Evolutionary conservation across 1,139 yeast species (phyloP), one percentile per base, ranked within the genome.

Genomic region (Candida tropicalis): DNA sequence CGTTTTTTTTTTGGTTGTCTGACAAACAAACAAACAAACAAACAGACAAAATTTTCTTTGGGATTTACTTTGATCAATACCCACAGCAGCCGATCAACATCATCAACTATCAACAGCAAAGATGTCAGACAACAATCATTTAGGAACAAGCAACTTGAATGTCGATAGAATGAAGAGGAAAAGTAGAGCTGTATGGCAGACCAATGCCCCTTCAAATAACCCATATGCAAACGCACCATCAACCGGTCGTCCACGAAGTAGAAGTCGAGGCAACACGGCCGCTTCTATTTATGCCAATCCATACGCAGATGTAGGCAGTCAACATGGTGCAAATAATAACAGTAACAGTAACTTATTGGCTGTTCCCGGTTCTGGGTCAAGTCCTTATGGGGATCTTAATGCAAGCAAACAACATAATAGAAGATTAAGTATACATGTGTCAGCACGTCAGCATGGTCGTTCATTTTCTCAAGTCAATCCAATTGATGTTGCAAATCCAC

Each of bases 141-240:
- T 31, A 31, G 24, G 24, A 12, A 11, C 16, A 31, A 13, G 12
- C 5, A 9, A 31, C 5, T 31, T 31, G 16, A 11, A 31, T 5
- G 15, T 18, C 12, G 12, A 31, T 12, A 31, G 35, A 18, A 31
- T 18, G 24, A 31, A 15, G 9, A 61, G 78, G 20, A 71, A 73
- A 54, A 71, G 77, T 53, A 62, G 67, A 46, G 77, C 79, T 1
- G 75, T 77, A 8, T 73, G 79, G 79, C 72, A 63, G 54, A 53
- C 51, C 32, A 44, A 53, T 18, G 52, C 45, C 23, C 41, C 42
- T 22, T 29, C 52, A 44, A 68, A 45, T 17, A 49, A 70, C 46
- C 76, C 76, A 1, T 70, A 71, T 46, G 72, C 74, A 40, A 57
- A 57, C 40, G 59, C 44, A 52, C 60, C 5, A 20, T 17, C 39